These are phyloP conservation scores for Wallacemonas collosoma DNA, from an alignment of 208 protist genomes.

Conservation along the genomic window DNA sequence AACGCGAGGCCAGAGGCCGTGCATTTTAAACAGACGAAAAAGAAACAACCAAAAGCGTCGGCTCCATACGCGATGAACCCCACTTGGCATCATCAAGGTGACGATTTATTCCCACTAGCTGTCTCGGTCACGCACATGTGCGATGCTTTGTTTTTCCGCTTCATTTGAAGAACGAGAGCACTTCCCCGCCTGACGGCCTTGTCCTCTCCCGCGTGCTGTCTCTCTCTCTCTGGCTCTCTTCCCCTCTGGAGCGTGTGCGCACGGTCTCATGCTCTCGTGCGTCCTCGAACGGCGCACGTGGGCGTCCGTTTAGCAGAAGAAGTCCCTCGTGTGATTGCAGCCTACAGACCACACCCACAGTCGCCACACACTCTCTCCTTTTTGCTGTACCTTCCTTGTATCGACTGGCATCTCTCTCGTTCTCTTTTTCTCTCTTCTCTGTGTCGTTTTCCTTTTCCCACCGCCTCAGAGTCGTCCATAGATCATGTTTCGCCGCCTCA, in stretches of 20 bases:
- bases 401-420: background rate
- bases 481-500: slow-evolving; percentile 24
- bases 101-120: too few species aligned
- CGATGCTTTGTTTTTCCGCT: slow-evolving; percentile 22
- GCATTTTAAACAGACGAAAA: background rate
- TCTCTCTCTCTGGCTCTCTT: background rate
- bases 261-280: too few species aligned
- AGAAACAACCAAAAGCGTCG: background rate
- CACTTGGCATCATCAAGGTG: background rate
- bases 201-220: too few species aligned
- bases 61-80: background rate
- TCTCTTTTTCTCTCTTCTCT: background rate
- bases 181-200: too few species aligned
- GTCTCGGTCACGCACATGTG: background rate
- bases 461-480: background rate
- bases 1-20: background rate
- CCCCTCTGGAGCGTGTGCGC: too few species aligned
- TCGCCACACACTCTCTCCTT: background rate
- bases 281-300: too few species aligned
- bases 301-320: too few species aligned
- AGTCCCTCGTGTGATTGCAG: too few species aligned
- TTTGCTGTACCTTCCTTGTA: too few species aligned
- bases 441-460: slow-evolving; percentile 1
- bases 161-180: background rate
- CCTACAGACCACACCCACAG: too few species aligned